These are phyloP conservation scores for Cystobasidium pallidum DNA, from an alignment of 1,284 basidiomycete genomes.

Conservation along the genomic window DNA sequence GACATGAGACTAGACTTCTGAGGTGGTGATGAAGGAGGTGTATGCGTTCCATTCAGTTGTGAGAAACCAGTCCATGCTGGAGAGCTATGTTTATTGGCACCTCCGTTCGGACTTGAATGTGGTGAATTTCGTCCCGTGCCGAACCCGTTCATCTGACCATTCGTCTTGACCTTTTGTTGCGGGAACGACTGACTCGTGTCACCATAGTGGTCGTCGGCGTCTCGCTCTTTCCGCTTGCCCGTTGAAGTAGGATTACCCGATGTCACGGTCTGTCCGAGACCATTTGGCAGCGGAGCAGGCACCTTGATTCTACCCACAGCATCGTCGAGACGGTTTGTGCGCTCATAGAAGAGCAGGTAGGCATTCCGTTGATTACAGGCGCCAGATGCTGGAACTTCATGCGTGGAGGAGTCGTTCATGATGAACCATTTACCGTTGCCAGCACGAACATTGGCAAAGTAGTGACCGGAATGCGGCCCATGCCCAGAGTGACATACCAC, in stretches of 20 bases:
- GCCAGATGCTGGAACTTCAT: conserved; percentile 57
- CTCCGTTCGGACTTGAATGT: neutral
- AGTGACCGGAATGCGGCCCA: conserved; percentile 94
- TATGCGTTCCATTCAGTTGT: conserved; percentile 1
- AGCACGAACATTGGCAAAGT: conserved; percentile 82
- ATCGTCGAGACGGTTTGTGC: conserved; percentile 51
- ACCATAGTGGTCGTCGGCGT: conserved; percentile 17
- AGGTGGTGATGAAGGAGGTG: conserved; percentile 5
- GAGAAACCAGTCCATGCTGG: conserved; percentile 13
- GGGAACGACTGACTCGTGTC: conserved; percentile 16
- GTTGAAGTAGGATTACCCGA: neutral
- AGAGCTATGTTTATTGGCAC: neutral
- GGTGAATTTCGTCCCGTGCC: neutral
- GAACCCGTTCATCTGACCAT: conserved; percentile 3
- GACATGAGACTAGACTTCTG: neutral
- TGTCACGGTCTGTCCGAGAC: neutral
- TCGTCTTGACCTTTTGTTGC: conserved; percentile 23
- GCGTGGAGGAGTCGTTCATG: conserved; percentile 89
- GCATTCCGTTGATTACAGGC: conserved; percentile 72
- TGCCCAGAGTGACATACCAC: conserved; percentile 91
- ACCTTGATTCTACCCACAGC: conserved; percentile 22
- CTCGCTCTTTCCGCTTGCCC: conserved; percentile 40
- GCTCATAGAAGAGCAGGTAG: conserved; percentile 90
- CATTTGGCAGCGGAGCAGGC: neutral
- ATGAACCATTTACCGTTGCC: conserved; percentile 77